Percentiles rank a stretch among this genome's conserved stretches.
Evolutionary conservation across 106 monocot species (phyloP).

Genomic region (Allium fistulosum): DNA sequence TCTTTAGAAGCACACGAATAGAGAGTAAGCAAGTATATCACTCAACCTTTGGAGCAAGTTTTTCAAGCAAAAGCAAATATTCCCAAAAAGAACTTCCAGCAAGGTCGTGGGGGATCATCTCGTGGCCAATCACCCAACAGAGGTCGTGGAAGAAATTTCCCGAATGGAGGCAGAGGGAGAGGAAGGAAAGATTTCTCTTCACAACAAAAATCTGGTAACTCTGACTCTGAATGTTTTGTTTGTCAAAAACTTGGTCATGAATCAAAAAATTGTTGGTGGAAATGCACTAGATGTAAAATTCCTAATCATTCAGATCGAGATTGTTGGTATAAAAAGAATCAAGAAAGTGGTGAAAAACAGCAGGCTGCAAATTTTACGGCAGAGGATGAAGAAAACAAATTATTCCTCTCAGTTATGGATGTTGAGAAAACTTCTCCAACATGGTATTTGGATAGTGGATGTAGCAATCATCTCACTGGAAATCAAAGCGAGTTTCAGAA

Average conservation of each 20-base stretch:
- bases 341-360: too few species aligned
- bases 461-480: too few species aligned
- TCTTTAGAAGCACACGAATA: slow-evolving; percentile 2
- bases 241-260: background rate
- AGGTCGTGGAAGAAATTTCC: background rate
- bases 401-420: background rate
- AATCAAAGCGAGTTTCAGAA: too few species aligned
- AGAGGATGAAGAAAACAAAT: background rate
- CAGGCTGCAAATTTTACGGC: too few species aligned
- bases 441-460: too few species aligned
- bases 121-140: too few species aligned
- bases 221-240: background rate
- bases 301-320: too few species aligned
- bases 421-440: background rate
- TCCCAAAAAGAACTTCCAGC: background rate
- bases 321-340: too few species aligned
- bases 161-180: too few species aligned
- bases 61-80: background rate
- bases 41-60: background rate
- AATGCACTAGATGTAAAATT: too few species aligned
- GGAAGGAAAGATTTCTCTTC: background rate
- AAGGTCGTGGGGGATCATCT: background rate
- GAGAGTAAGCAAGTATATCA: background rate
- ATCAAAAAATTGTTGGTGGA: background rate
- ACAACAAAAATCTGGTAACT: background rate